Evolutionary conservation across 352 stramenopile genomes (phyloP).

Genomic region (Pythium pyrilobum): DNA sequence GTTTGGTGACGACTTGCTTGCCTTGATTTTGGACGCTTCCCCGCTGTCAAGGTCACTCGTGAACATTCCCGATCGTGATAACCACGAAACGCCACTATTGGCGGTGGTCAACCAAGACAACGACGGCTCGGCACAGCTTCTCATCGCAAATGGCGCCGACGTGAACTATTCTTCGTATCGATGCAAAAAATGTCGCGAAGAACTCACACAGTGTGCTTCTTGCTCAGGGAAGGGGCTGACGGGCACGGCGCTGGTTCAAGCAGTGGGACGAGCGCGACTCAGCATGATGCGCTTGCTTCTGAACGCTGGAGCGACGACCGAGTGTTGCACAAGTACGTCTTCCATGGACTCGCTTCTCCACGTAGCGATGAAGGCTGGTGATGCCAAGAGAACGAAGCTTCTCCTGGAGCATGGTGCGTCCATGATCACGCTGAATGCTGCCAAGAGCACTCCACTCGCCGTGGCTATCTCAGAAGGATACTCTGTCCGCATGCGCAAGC

Average conservation of each 20-base stretch:
- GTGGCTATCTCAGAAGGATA: slow-evolving; percentile 31
- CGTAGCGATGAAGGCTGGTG: slow-evolving; percentile 30
- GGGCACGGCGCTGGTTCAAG: slow-evolving; percentile 35
- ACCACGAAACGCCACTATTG: slow-evolving; percentile 46
- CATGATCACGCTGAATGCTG: slow-evolving; percentile 28
- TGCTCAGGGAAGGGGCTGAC: slow-evolving; percentile 7
- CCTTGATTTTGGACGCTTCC: slow-evolving; percentile 30
- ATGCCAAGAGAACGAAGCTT: slow-evolving; percentile 25
- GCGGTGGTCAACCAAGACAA: slow-evolving; percentile 40
- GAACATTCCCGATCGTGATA: slow-evolving; percentile 32
- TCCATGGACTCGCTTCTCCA: slow-evolving; percentile 40
- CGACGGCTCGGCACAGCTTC: slow-evolving; percentile 19
- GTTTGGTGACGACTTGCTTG: slow-evolving; percentile 41
- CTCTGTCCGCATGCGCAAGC: slow-evolving; percentile 34
- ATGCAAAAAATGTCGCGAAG: slow-evolving; percentile 21
- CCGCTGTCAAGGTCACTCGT: slow-evolving; percentile 29
- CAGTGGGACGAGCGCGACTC: slow-evolving; percentile 21
- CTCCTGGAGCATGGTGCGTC: slow-evolving; percentile 40
- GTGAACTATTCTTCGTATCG: slow-evolving; percentile 33
- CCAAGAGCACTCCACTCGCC: slow-evolving; percentile 35
- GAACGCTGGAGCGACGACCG: slow-evolving; percentile 26
- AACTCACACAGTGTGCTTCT: slow-evolving; percentile 21
- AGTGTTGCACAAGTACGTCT: slow-evolving; percentile 22
- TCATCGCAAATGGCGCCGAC: slow-evolving; percentile 32
- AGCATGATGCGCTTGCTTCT: slow-evolving; percentile 34